Evolutionary conservation across 495 filamentous ascomycete genomes (phyloP).

Genomic region (Lasiosphaeriaceae sp.): DNA sequence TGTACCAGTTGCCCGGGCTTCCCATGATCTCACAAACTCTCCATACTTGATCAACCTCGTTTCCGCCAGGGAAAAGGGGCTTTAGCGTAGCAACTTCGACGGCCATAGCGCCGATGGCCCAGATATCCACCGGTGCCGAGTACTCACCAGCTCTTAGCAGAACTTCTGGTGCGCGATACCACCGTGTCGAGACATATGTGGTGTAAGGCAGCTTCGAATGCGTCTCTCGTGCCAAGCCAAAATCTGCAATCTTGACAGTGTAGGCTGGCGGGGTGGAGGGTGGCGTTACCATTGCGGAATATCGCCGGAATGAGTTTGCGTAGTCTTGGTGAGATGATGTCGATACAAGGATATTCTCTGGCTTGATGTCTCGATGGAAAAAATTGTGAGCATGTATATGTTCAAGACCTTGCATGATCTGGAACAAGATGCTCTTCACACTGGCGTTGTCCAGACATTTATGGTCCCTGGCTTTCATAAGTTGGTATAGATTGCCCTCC

Average conservation of each 20-base stretch:
- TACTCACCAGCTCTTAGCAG: conserved; percentile 93
- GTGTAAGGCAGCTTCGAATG: conserved; percentile 96
- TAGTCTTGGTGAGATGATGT: conserved; percentile 82
- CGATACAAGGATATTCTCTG: conserved; percentile 97
- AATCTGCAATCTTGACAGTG: conserved; percentile 98
- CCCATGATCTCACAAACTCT: conserved; percentile 99
- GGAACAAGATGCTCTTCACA: conserved; percentile 96
- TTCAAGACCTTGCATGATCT: conserved; percentile 92
- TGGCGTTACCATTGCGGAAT: conserved; percentile 89
- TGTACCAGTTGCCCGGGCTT: conserved; percentile 97
- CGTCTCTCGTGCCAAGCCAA: conserved; percentile 95
- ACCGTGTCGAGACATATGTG: conserved; percentile 96
- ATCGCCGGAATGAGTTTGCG: conserved; percentile 75
- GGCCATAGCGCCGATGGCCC: conserved; percentile 99
- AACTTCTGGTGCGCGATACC: conserved; percentile 98
- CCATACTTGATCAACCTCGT: conserved; percentile 99
- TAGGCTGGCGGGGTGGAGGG: conserved; percentile 91
- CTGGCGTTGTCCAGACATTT: conserved; percentile 84
- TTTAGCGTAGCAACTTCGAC: conserved; percentile 97
- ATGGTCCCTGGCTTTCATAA: conserved; percentile 98
- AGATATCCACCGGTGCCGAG: conserved; percentile 97
- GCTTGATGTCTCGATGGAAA: conserved; percentile 99
- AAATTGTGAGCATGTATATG: conserved; percentile 97
- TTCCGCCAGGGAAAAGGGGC: conserved; percentile 93
- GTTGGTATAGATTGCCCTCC: conserved; percentile 98